Evolutionary conservation across 106 monocot genomes (phyloP).

Genomic region (Gastrodia elata): DNA sequence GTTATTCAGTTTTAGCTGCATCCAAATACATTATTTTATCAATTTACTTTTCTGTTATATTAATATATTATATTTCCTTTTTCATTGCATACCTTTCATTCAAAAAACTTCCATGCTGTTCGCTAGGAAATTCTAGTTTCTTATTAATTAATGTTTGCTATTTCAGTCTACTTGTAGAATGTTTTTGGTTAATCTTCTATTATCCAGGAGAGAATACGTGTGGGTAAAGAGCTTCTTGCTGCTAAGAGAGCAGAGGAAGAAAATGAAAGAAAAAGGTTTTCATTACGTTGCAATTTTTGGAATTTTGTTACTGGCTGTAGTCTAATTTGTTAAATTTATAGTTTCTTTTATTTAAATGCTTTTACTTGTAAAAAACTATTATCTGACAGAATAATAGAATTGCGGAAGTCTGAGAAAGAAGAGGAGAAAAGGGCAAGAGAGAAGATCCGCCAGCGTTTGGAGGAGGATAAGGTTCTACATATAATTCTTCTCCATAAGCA

Average conservation of each 20-base stretch:
- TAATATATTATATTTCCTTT: neutral
- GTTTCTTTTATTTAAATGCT: neutral
- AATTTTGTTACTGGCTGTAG: neutral
- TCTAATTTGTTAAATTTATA: neutral
- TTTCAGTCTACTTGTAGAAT: too few species aligned
- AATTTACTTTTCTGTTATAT: neutral
- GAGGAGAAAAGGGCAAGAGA: conserved; percentile 98
- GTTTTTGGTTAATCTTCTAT: neutral
- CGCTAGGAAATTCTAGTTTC: neutral
- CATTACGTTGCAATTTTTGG: neutral
- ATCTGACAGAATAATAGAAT: conserved; percentile 50
- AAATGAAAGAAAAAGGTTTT: conserved; percentile 92
- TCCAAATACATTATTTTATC: neutral
- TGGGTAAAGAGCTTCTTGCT: conserved; percentile 90
- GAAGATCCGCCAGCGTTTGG: conserved; percentile 75
- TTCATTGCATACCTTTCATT: neutral
- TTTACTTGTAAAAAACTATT: too few species aligned
- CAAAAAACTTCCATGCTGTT: neutral
- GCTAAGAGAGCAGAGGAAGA: conserved; percentile 91
- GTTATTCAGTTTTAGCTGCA: neutral
- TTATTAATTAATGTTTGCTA: too few species aligned
- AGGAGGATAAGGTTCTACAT: conserved; percentile 81
- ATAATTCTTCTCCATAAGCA: neutral
- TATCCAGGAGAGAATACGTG: conserved; percentile 79
- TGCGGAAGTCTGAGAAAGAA: conserved; percentile 83